Evolutionary conservation across 176 grass and related monocot species (phyloP), one percentile per base, ranked within the genome.

Genomic region (Rhynchospora pubera): DNA sequence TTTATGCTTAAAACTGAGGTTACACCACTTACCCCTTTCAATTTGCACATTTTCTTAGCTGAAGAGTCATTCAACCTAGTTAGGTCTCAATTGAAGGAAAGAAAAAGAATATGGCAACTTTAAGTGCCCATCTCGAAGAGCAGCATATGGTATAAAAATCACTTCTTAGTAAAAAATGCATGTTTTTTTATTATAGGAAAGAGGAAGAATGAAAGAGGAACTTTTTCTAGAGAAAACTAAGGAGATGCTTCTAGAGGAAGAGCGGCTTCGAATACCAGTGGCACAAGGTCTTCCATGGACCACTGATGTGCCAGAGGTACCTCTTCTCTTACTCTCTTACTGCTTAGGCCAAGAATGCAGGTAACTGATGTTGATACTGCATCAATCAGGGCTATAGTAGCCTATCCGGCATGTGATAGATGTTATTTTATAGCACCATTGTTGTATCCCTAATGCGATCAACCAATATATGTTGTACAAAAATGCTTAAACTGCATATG

Each of bases 1-100:
- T 98, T 98, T 76, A 88, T 85, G 60, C 87, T 98, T n/a, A 93
- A 86, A 81, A 98, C 95, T 0, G 92, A 91, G 92, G 95, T 98
- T 89, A 53, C 18, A 42, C 79, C 59, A 79, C 18, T 64, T 3
- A 44, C 8, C 60, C 6, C 43, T 34, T 56, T 16, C 51, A 21
- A 30, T 60, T 9, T 59, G 26, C 9, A 59, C 14, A 42, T 73
- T 75, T 8, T 75, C 23, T 59, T 32, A 70, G 44, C 39, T 70
- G 13, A 70, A 70, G 23, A 70, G 57, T 51, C 26, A 64, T 57
- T 22, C 68, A 16, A 67, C 73, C 45, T 26, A 47, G 48, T 6
- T 52, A 50, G 45, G 46, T 52, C 77, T 59, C 7, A 59, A 59
- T 61, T 62, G 11, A 15, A 44, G 45, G 42, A 51, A 67, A 55